Percentiles rank a stretch among this genome's conserved stretches.
phyloP scores from a whole-genome alignment of 176 grass and related monocot species.

The Coix lacrymajobi region DNA sequence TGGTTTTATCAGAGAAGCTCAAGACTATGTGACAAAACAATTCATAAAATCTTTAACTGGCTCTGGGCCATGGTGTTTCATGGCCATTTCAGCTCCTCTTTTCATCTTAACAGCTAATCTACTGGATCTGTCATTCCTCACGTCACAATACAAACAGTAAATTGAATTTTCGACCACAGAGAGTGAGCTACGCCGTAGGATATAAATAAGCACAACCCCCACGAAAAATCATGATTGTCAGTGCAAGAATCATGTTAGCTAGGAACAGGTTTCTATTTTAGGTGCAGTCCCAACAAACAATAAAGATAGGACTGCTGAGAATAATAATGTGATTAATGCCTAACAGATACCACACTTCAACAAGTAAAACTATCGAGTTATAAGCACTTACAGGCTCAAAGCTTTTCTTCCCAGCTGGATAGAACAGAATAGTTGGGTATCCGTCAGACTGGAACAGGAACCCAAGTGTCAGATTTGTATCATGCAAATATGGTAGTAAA shows the following conservation, averaged over 20 bases:
- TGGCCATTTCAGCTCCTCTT: not conserved
- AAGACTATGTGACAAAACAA: not conserved
- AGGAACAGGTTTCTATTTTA: not conserved
- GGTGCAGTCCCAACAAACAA: not conserved
- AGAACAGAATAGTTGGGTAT: slow-evolving; percentile 91
- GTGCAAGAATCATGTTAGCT: not conserved
- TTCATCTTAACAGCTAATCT: too few species aligned
- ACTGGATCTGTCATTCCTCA: not conserved
- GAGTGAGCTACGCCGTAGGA: not conserved
- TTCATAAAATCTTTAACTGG: not conserved
- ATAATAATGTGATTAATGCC: not conserved
- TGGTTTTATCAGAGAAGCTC: not conserved
- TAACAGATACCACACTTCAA: not conserved
- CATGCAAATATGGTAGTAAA: not conserved
- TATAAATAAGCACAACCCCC: not conserved
- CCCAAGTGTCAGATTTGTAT: not conserved
- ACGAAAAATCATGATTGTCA: not conserved
- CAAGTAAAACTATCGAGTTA: not conserved
- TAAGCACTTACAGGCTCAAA: slow-evolving; percentile 84
- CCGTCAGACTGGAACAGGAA: slow-evolving; percentile 71
- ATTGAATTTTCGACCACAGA: not conserved
- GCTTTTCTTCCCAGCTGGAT: slow-evolving; percentile 88
- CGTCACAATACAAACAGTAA: not conserved
- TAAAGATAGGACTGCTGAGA: not conserved
- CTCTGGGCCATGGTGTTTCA: not conserved